These are phyloP conservation scores for Penicillium taxi DNA, from an alignment of 495 filamentous ascomycete species.

Conservation along the genomic window DNA sequence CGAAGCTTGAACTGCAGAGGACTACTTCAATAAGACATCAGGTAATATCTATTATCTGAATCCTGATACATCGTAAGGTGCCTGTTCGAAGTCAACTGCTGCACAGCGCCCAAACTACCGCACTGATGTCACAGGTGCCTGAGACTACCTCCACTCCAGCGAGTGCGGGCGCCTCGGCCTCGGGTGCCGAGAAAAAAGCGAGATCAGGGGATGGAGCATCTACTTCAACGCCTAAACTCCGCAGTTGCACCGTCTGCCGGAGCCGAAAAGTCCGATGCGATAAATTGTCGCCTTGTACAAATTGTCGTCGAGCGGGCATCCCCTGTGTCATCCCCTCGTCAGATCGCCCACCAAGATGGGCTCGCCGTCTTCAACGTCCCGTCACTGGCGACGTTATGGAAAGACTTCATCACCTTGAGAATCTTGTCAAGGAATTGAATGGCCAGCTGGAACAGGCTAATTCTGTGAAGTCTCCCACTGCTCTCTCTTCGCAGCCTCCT, in stretches of 20 bases:
- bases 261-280: conserved; percentile 61
- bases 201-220: conserved; percentile 5
- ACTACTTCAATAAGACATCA: not conserved
- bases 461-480: conserved; percentile 13
- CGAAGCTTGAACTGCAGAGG: conserved; percentile 1
- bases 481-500: conserved; percentile 13
- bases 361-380: conserved; percentile 37
- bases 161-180: conserved; percentile 12
- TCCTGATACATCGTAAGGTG: not conserved
- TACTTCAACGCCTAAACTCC: conserved; percentile 27
- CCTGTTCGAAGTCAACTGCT: not conserved
- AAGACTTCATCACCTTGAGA: conserved; percentile 45
- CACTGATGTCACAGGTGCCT: conserved; percentile 11
- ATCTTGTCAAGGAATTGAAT: conserved; percentile 49
- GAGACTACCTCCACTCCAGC: not conserved
- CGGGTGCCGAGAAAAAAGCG: conserved; percentile 30
- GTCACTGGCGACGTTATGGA: conserved; percentile 41
- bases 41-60: no score
- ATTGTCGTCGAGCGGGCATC: conserved; percentile 55
- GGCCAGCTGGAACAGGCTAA: conserved; percentile 40
- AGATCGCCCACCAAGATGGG: conserved; percentile 44
- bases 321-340: conserved; percentile 44
- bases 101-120: no score
- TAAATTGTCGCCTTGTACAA: conserved; percentile 58
- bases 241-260: conserved; percentile 51